Percentiles rank a stretch among this genome's conserved stretches.
Conservation (phyloP, 805 yeast genomes). For the Starmerella sirachaensis region DNA sequence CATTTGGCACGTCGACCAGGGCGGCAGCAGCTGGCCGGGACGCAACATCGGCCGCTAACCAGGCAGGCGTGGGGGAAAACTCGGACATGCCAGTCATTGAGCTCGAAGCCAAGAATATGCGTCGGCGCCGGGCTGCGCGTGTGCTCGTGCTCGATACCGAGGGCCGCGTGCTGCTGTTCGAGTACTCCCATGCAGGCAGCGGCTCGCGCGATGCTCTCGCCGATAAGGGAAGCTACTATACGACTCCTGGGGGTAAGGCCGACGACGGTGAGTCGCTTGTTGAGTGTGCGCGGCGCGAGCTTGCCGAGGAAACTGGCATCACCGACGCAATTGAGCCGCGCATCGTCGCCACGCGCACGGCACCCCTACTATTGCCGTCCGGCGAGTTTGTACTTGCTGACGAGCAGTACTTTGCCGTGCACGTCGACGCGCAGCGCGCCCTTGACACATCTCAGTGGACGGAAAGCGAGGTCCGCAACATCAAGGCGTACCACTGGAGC, state of each 20-base stretch:
- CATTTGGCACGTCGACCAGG: too few species aligned
- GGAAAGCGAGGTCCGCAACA: conserved; percentile 8
- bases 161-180: conserved; percentile 14
- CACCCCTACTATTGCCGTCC: conserved; percentile 15
- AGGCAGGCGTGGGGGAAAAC: too few species aligned
- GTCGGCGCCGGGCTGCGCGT: conserved; percentile 16
- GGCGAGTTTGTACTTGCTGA: conserved; percentile 16
- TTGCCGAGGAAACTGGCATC: conserved; percentile 21
- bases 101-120: conserved; percentile 1
- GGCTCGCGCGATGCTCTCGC: conserved; percentile 7
- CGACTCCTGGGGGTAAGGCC: conserved; percentile 19
- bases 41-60: too few species aligned
- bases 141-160: conserved; percentile 13
- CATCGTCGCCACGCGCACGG: conserved; percentile 14
- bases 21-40: too few species aligned
- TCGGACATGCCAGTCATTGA: not conserved
- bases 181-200: conserved; percentile 12
- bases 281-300: conserved; percentile 17
- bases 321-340: not conserved
- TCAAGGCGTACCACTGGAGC: conserved; percentile 13
- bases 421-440: not conserved
- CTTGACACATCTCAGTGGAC: conserved; percentile 15
- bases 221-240: conserved; percentile 17
- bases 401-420: conserved; percentile 16
- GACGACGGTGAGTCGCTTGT: conserved; percentile 11